Conservation (phyloP, 139 green algal genomes). For the Auxenochlorella protothecoides region DNA sequence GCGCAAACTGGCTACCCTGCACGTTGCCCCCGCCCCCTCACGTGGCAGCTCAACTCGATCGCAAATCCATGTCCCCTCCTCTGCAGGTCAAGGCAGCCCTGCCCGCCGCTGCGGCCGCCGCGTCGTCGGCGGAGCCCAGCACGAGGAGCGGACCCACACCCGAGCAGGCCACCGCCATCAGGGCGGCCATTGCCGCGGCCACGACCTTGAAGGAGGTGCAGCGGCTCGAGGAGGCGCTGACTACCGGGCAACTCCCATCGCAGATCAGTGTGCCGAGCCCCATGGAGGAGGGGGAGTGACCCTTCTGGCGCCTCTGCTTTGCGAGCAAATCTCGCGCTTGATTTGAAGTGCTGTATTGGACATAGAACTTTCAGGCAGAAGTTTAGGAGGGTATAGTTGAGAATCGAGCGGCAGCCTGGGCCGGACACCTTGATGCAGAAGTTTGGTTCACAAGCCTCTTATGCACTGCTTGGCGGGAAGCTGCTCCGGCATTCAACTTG, state of each 20-base stretch:
- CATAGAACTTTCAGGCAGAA: not conserved
- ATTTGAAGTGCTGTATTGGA: not conserved
- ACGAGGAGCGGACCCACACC: conserved; percentile 41
- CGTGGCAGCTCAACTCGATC: no score
- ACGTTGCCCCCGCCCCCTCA: not conserved
- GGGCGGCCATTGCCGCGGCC: conserved; percentile 81
- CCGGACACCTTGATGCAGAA: no score
- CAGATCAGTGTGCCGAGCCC: not conserved
- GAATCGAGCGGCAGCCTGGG: not conserved
- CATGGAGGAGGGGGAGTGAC: not conserved
- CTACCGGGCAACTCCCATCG: conserved; percentile 54
- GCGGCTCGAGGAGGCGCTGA: conserved; percentile 70
- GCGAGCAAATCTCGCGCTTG: not conserved
- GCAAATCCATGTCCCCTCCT: no score
- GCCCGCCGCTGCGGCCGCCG: conserved; percentile 6
- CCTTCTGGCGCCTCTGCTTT: not conserved
- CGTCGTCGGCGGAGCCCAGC: conserved; percentile 7
- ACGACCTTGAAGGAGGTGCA: conserved; percentile 83
- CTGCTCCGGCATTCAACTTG: no score
- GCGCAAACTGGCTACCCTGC: not conserved
- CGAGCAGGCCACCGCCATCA: conserved; percentile 76
- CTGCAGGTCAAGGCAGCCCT: conserved; percentile 13
- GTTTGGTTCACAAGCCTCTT: no score
- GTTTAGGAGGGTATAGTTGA: not conserved
- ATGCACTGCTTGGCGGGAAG: no score